Base-by-base conservation (phyloP, 2,329 filamentous ascomycete genomes). In the Tolypocladium endophyticum region DNA sequence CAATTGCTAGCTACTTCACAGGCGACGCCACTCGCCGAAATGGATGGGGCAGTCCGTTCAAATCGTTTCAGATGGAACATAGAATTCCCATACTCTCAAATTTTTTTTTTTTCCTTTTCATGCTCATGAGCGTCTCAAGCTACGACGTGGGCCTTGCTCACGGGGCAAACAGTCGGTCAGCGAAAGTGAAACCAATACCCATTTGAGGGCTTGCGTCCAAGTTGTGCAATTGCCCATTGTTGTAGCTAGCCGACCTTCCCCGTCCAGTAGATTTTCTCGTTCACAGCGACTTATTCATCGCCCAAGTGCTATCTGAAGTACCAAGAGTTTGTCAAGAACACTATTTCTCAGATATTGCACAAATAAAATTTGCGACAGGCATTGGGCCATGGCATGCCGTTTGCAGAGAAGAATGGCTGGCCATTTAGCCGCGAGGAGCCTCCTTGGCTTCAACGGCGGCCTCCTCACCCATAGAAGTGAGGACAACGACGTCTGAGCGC, bases 401-500 rank as follows among this genome's bases (percentile, higher is more conserved):
- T 63, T 65, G 66, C 62, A 62, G 59, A 62, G 60, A 53, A 50
- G 61, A 59, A 61, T 3, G 39, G 60, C 57, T 59, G 58, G 58
- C 55, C 60, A 50, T 64, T 70, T 71, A 72, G 60, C 62, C 60
- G 62, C 68, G 69, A 76, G 89, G 87, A 77, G 90, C 90, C 81
- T 97, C 92, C 87, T 97, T 97, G 79, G 87, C 89, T 75, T 97
- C 92, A 75, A 97, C 88, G 73, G 87, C 89, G 70, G 84, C 80
- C 84, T 97, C 90, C 81, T 99, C 93, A 74, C 90, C 90, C 94
- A 99, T 99, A 75, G 94, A 87, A 71, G 90, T 90, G 74, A 96
- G 89, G 76, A 99, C 86, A 71, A 93, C 88, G 71, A 97, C 88
- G 79, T 92, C 92, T 96, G 65, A 25, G n/a, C 39, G n/a, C 58